Base-by-base conservation (phyloP, 2,329 filamentous ascomycete genomes). In the Aspergillus brasiliensis region DNA sequence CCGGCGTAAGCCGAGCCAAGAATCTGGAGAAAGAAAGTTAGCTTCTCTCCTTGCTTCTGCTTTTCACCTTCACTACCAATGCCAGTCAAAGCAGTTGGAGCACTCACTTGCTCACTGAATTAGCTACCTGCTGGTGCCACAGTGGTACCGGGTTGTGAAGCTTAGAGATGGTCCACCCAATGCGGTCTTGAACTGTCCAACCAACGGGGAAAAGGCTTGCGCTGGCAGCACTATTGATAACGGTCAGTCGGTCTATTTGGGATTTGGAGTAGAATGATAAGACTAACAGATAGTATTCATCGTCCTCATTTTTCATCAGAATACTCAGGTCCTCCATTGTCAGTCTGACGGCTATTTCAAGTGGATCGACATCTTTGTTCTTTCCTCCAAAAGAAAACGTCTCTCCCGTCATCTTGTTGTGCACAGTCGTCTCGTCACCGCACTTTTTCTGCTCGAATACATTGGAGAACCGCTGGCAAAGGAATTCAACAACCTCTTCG, bases 201-300 rank as follows among this genome's bases (percentile, higher is more conserved):
- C 83, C 83, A 0, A 82, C 79, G 1, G 82, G 83, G 62, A 84
- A 84, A 5, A 84, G 71, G 13, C 80, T 84, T 5, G 82, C 82
- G 48, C 80, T 82, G 23, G 82, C 82, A 56, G 77, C 75, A 27
- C 80, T 82, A 58, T 19, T 38, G 23, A 21, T 31, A 27, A 3
- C 8, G 34, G 42, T 64, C 38, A 64, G 52, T 31, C 27, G 25
- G 28, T 42, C 19, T 23, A 28, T 13, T n/a, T 6, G 13, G 25
- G 6, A 15, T 11, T n/a, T 3, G n/a, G 8, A 13, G 3, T 21
- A 13, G 11, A 37, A 31, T 25, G 11, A 1, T 25, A 23, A 21
- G 25, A 69, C 76, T 68, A 71, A 78, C 80, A 85, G 67, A 56
- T 80, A 79, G 62, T 82, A 81, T 59, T 81, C 76, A 8, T 74